A percentile compares a stretch with the other conserved stretches of the same genome.
phyloP scores from a whole-genome alignment of 768 basidiomycete genomes.

The Lyophyllum atratum region DNA sequence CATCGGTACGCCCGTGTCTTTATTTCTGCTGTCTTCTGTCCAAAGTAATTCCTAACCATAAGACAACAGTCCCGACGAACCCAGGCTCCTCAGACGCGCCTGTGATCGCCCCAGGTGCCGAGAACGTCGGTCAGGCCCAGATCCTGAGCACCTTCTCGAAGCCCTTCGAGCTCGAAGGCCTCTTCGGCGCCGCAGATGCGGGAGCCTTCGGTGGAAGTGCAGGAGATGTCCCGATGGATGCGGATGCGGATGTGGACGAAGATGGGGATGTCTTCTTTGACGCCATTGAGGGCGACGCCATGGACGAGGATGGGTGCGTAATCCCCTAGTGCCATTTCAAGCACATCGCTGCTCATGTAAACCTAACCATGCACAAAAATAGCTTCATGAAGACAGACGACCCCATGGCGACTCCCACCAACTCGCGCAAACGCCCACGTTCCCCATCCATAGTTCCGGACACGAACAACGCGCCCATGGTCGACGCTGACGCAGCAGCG shows the following conservation, averaged over 20 bases:
- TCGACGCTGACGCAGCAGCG: slow-evolving; percentile 13
- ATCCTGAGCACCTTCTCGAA: slow-evolving; percentile 71
- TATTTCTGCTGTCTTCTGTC: background rate
- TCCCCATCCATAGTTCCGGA: slow-evolving; percentile 31
- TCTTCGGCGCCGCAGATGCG: slow-evolving; percentile 81
- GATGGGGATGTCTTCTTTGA: slow-evolving; percentile 44
- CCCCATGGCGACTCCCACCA: slow-evolving; percentile 25
- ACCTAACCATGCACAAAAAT: too few relatives aligned
- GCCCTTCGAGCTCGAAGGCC: slow-evolving; percentile 77
- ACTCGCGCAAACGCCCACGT: slow-evolving; percentile 39
- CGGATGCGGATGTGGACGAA: slow-evolving; percentile 46
- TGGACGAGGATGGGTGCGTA: slow-evolving; percentile 43
- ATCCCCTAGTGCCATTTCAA: too few relatives aligned
- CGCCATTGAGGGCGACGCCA: slow-evolving; percentile 39
- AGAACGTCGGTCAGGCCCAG: slow-evolving; percentile 79
- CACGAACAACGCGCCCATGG: slow-evolving; percentile 13
- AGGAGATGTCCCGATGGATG: slow-evolving; percentile 45
- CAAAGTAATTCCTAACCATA: background rate
- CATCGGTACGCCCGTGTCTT: slow-evolving; percentile 29
- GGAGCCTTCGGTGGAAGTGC: slow-evolving; percentile 66
- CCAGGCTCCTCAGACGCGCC: slow-evolving; percentile 26
- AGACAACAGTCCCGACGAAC: slow-evolving; percentile 23
- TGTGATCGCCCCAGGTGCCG: slow-evolving; percentile 68
- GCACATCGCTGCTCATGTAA: too few relatives aligned
- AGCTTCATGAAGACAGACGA: slow-evolving; percentile 41